Evolutionary conservation across 2,329 filamentous ascomycete genomes (phyloP).

Genomic region (Fusarium sterilihyphosum): DNA sequence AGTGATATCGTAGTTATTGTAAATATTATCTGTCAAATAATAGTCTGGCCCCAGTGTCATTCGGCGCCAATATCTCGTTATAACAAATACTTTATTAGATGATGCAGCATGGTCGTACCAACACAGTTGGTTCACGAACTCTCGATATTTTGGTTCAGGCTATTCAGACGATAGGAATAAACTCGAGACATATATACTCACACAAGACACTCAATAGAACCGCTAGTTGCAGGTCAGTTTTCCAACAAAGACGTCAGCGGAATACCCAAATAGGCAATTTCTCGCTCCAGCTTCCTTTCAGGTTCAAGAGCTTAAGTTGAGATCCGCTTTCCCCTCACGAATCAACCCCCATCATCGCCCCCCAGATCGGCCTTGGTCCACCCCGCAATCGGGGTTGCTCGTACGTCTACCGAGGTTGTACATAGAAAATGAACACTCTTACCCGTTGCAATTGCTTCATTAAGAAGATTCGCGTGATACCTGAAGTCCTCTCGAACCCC

Average conservation of each 20-base stretch:
- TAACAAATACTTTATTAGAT: background rate
- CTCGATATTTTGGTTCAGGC: background rate
- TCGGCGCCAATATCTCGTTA: background rate
- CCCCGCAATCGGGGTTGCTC: constrained; percentile 37
- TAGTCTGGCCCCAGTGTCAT: no score
- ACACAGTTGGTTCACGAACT: background rate
- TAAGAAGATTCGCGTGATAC: background rate
- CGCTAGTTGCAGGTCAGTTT: background rate
- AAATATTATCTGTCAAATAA: background rate
- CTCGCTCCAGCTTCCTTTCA: constrained; percentile 23
- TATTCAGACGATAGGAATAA: background rate
- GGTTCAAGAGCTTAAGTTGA: constrained; percentile 7
- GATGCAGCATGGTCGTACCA: background rate
- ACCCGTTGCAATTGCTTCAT: constrained; percentile 20
- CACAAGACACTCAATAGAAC: background rate
- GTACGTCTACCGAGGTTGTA: constrained; percentile 36
- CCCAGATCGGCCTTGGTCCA: constrained; percentile 27
- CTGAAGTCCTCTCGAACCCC: background rate
- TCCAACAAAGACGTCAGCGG: constrained; percentile 5
- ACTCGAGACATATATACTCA: background rate
- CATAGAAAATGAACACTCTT: constrained; percentile 18
- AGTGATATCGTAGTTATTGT: background rate
- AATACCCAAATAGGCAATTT: constrained; percentile 24
- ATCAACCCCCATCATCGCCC: constrained; percentile 20
- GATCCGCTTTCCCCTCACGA: constrained; percentile 38